phyloP scores from a whole-genome alignment of 192 early-diverging fungal species.

The Coemansia sp. region DNA sequence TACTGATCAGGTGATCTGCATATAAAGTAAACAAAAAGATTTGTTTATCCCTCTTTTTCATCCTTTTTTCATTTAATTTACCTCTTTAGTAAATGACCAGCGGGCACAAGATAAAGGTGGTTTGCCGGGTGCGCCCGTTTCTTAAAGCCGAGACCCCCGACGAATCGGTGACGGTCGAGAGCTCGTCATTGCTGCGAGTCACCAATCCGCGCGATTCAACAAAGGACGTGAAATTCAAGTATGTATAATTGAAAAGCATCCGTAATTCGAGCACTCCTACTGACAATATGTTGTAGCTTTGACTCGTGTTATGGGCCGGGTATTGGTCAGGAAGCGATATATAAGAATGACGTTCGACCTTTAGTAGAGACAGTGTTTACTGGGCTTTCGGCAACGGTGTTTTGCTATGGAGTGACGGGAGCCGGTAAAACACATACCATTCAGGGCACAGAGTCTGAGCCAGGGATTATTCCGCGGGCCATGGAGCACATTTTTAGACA shows the following conservation, averaged over 20 bases:
- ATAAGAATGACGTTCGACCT: conserved; percentile 56
- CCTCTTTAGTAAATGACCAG: conserved; percentile 13
- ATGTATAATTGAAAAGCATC: not conserved
- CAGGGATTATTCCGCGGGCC: conserved; percentile 63
- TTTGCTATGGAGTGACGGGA: conserved; percentile 68
- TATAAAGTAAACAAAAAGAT: conserved; percentile 13
- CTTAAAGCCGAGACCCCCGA: conserved; percentile 55
- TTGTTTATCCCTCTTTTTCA: conserved; percentile 19
- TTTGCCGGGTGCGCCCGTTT: conserved; percentile 63
- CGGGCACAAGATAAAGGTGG: conserved; percentile 57
- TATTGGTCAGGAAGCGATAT: conserved; percentile 50
- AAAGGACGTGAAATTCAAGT: conserved; percentile 52
- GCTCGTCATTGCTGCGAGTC: conserved; percentile 47
- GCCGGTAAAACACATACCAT: conserved; percentile 69
- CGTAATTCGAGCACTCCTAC: too few species aligned
- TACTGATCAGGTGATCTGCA: not conserved
- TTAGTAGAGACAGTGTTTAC: conserved; percentile 57
- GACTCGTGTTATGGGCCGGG: conserved; percentile 55
- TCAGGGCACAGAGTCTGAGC: conserved; percentile 53
- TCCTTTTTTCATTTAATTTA: not conserved
- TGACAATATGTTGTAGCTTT: conserved; percentile 28
- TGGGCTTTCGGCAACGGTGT: conserved; percentile 64
- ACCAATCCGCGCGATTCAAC: conserved; percentile 56
- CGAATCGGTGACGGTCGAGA: conserved; percentile 41
- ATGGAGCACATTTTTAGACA: conserved; percentile 57